Evolutionary conservation across 1,139 yeast genomes (phyloP).

Genomic region (Nakaseomyces kungkrabaensis): DNA sequence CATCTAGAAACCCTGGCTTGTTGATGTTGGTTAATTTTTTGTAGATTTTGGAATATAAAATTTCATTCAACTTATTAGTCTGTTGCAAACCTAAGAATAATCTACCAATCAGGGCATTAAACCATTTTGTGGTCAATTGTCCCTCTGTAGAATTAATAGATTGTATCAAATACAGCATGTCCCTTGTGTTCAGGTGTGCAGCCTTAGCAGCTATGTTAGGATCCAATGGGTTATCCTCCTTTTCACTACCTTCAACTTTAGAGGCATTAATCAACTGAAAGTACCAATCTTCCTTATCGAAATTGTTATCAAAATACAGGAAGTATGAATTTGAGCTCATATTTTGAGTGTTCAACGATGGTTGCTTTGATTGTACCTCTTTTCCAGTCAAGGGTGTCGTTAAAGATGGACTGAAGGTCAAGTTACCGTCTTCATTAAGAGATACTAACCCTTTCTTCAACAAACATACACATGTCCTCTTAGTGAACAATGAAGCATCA

Average conservation of each 20-base stretch:
- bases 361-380: not conserved
- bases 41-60: slow-evolving; percentile 48
- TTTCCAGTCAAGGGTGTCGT: not conserved
- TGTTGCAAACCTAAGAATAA: slow-evolving; percentile 65
- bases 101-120: slow-evolving; percentile 79
- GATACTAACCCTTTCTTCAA: slow-evolving; percentile 33
- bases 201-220: slow-evolving; percentile 60
- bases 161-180: slow-evolving; percentile 65
- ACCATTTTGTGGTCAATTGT: slow-evolving; percentile 78
- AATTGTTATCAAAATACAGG: slow-evolving; percentile 65
- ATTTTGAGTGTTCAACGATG: not conserved
- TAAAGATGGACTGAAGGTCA: not conserved
- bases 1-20: slow-evolving; percentile 80
- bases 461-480: slow-evolving; percentile 68
- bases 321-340: slow-evolving; percentile 36
- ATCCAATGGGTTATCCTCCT: slow-evolving; percentile 21
- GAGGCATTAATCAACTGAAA: slow-evolving; percentile 74
- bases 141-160: slow-evolving; percentile 73
- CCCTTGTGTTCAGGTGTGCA: slow-evolving; percentile 57
- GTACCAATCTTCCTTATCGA: slow-evolving; percentile 88
- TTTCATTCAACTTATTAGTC: slow-evolving; percentile 54
- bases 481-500: slow-evolving; percentile 73
- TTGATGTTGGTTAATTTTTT: slow-evolving; percentile 70
- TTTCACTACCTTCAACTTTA: slow-evolving; percentile 27
- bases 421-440: slow-evolving; percentile 2